A percentile compares a stretch with the other conserved stretches of the same genome.
phyloP scores from a whole-genome alignment of 345 rosid genomes.

The Linum usitatissimum region DNA sequence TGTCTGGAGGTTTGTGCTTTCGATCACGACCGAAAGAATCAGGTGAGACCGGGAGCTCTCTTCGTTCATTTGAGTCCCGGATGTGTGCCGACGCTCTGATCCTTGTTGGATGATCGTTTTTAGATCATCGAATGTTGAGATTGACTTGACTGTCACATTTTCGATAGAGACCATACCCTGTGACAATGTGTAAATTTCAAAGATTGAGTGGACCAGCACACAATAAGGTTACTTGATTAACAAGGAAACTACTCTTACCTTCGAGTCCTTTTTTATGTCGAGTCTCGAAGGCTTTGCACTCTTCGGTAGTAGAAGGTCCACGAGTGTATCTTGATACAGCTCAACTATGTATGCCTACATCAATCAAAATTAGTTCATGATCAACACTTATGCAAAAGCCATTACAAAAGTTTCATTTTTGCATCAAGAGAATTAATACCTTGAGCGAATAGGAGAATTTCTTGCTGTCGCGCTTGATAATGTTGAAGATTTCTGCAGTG shows the following conservation, averaged over 20 bases:
- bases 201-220: not conserved
- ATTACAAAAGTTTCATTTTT: not conserved
- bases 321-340: constrained; percentile 85
- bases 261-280: constrained; percentile 90
- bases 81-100: constrained; percentile 69
- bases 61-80: constrained; percentile 92
- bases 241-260: constrained; percentile 28
- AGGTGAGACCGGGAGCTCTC: constrained; percentile 95
- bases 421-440: constrained; percentile 26
- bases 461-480: constrained; percentile 61
- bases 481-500: constrained; percentile 72
- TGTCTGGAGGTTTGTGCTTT: constrained; percentile 92
- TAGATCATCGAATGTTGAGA: constrained; percentile 68
- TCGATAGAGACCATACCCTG: constrained; percentile 92
- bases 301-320: constrained; percentile 73
- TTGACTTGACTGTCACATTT: constrained; percentile 62
- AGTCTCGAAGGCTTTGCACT: constrained; percentile 56
- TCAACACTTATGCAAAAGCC: too few relatives aligned
- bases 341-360: constrained; percentile 91
- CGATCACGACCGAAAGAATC: constrained; percentile 76
- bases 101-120: constrained; percentile 64
- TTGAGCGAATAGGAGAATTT: constrained; percentile 75
- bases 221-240: not conserved
- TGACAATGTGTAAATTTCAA: constrained; percentile 10
- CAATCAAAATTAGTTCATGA: not conserved